Percentiles rank a stretch among this genome's conserved stretches.
These are phyloP conservation scores for Closterium sp. DNA, from an alignment of 139 green algal species.

Conservation along the genomic window DNA sequence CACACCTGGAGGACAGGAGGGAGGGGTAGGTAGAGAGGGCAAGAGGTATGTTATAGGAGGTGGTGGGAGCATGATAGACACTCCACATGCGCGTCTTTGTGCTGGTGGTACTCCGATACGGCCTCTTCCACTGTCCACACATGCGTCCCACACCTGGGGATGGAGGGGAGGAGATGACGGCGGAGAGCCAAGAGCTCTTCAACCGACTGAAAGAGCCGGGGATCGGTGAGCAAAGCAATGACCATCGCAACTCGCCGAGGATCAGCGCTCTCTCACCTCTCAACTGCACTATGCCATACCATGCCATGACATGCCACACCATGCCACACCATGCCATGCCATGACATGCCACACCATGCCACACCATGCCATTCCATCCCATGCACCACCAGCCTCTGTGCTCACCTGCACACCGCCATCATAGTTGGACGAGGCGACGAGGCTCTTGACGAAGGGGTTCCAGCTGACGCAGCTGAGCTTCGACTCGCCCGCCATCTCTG, in stretches of 20 bases:
- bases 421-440: constrained; percentile 73
- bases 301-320: background rate
- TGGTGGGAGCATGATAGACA: no score
- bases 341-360: background rate
- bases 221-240: no score
- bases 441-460: constrained; percentile 72
- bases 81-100: no score
- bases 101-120: no score
- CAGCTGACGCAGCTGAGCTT: constrained; percentile 79
- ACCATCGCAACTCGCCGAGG: no score
- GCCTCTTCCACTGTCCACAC: no score
- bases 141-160: constrained; percentile 1
- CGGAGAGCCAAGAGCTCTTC: no score
- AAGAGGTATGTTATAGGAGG: background rate
- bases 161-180: no score
- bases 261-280: no score
- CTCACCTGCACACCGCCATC: constrained; percentile 65
- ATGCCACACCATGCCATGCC: background rate
- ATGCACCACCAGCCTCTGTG: background rate
- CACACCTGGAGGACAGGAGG: constrained; percentile 54
- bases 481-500: constrained; percentile 65
- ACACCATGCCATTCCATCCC: background rate
- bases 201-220: no score
- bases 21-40: no score
- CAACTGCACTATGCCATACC: background rate